Evolutionary conservation across 257 asterid genomes (phyloP).

Genomic region (Forsythia suspensa): DNA sequence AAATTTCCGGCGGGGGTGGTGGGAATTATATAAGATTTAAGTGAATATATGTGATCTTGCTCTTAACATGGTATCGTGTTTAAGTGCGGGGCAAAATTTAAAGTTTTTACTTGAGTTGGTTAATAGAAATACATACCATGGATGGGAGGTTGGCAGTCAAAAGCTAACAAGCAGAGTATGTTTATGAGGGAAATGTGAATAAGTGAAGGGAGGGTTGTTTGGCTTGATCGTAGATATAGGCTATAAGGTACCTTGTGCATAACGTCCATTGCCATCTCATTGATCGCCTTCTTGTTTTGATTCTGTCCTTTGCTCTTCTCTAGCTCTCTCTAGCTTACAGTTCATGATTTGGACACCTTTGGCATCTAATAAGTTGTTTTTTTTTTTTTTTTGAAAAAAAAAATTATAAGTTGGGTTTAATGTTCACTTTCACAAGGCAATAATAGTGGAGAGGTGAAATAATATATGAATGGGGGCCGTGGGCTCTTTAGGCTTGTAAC

Average conservation of each 20-base stretch:
- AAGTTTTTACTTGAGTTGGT: too few relatives aligned
- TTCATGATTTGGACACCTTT: too few relatives aligned
- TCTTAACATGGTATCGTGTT: too few relatives aligned
- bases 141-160: slow-evolving; percentile 10
- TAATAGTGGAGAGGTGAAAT: too few relatives aligned
- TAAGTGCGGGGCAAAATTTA: too few relatives aligned
- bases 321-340: slow-evolving; percentile 11
- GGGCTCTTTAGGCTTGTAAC: too few relatives aligned
- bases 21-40: too few relatives aligned
- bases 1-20: not conserved
- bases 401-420: not conserved
- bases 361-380: too few relatives aligned
- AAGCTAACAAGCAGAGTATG: not conserved
- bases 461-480: too few relatives aligned
- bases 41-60: too few relatives aligned
- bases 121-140: slow-evolving; percentile 28
- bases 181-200: slow-evolving; percentile 1
- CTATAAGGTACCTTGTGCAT: slow-evolving; percentile 28
- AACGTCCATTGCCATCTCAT: slow-evolving; percentile 39
- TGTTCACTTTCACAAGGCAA: too few relatives aligned
- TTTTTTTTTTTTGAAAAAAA: too few relatives aligned
- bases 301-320: slow-evolving; percentile 5
- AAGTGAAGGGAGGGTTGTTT: not conserved
- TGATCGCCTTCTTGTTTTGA: slow-evolving; percentile 35
- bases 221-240: slow-evolving; percentile 23